Percentiles rank a stretch among this genome's conserved stretches.
Evolutionary conservation across 1,284 basidiomycete species (phyloP).

Genomic region (Melampsora americana): DNA sequence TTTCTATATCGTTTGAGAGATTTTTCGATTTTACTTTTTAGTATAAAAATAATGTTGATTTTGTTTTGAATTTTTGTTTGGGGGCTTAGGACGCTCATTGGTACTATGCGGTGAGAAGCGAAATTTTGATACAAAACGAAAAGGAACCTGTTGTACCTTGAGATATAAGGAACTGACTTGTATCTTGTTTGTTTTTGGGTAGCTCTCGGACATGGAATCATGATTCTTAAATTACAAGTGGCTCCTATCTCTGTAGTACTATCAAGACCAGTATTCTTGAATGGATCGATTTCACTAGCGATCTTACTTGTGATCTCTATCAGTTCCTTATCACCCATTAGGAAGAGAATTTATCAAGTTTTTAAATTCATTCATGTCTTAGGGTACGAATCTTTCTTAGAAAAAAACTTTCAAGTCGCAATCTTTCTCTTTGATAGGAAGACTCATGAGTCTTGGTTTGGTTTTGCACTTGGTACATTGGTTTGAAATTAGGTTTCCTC

Average conservation of each 20-base stretch:
- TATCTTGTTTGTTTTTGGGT: background rate
- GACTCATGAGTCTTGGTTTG: background rate
- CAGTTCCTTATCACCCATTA: constrained; percentile 20
- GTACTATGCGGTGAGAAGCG: constrained; percentile 2
- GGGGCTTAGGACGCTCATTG: background rate
- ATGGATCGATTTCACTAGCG: constrained; percentile 20
- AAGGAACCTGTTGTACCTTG: background rate
- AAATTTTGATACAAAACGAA: no score
- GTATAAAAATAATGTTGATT: background rate
- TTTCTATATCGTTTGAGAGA: background rate
- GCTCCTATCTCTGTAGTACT: constrained; percentile 6
- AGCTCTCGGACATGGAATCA: constrained; percentile 11
- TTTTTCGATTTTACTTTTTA: no score
- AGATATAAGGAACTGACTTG: no score
- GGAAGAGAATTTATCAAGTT: constrained; percentile 24
- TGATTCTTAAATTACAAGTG: constrained; percentile 31
- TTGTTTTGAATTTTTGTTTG: background rate
- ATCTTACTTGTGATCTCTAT: constrained; percentile 14
- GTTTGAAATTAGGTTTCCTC: constrained; percentile 10
- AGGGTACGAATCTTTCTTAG: constrained; percentile 32
- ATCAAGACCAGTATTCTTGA: constrained; percentile 13
- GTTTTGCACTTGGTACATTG: no score
- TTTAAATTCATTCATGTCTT: constrained; percentile 26
- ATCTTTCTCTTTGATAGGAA: background rate
- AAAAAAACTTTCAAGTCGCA: background rate